phyloP scores from a whole-genome alignment of 1,284 basidiomycete species.

The Psilocybe mexicana region DNA sequence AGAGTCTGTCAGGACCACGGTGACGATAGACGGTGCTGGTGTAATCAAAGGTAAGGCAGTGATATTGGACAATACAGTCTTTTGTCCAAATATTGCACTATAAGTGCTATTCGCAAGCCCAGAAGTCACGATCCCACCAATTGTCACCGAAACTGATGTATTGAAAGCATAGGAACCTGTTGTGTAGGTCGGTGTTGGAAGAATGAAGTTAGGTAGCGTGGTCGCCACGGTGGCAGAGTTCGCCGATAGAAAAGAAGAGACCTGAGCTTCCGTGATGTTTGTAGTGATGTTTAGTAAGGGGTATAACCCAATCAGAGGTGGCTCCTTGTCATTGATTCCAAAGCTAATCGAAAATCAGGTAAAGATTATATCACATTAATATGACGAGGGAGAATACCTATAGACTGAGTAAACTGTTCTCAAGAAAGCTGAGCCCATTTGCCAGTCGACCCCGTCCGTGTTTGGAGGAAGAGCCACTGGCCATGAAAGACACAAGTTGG shows the following conservation, averaged over 20 bases:
- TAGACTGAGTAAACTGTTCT: constrained; percentile 82
- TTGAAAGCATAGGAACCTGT: constrained; percentile 75
- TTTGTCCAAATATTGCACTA: constrained; percentile 47
- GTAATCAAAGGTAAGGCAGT: constrained; percentile 51
- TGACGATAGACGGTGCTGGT: constrained; percentile 42
- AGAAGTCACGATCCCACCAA: constrained; percentile 53
- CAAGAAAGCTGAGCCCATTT: constrained; percentile 82
- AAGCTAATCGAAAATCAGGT: constrained; percentile 44
- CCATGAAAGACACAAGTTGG: constrained; percentile 81
- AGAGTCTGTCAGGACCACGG: constrained; percentile 46
- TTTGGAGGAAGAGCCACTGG: constrained; percentile 68
- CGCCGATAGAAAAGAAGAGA: constrained; percentile 61
- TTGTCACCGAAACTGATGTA: constrained; percentile 55
- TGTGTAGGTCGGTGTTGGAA: constrained; percentile 66
- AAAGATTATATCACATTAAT: constrained; percentile 4
- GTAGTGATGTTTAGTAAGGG: constrained; percentile 48
- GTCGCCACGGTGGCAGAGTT: constrained; percentile 68
- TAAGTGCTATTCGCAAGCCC: constrained; percentile 74
- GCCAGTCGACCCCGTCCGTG: constrained; percentile 85
- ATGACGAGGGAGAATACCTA: constrained; percentile 47
- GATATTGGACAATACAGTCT: constrained; percentile 32
- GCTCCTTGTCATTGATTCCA: constrained; percentile 70
- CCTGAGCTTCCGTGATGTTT: constrained; percentile 36
- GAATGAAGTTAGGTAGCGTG: constrained; percentile 73
- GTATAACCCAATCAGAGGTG: constrained; percentile 75